These are phyloP conservation scores for Colletotrichum destructivum DNA, from an alignment of 2,329 filamentous ascomycete genomes.

Conservation along the genomic window DNA sequence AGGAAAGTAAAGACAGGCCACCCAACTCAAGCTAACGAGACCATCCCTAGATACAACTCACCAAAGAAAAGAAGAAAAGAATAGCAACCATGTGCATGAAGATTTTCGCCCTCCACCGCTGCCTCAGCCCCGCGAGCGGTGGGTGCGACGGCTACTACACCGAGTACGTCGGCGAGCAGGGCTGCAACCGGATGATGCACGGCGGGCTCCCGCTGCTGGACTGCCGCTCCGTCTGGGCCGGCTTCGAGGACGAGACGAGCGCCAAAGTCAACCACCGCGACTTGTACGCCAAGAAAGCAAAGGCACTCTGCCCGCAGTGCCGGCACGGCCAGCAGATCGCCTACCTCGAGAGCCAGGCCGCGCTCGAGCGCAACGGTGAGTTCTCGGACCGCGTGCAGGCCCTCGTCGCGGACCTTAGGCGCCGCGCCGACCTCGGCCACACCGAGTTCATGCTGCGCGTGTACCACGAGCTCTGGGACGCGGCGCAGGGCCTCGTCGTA, in stretches of 20 bases:
- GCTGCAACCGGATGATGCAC: conserved; percentile 16
- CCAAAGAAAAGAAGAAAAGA: background rate
- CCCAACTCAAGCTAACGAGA: background rate
- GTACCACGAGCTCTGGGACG: conserved; percentile 32
- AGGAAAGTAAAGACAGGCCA: background rate
- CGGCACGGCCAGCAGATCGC: background rate
- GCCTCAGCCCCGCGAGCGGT: conserved; percentile 3
- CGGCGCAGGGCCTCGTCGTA: conserved; percentile 12
- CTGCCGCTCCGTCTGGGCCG: conserved; percentile 30
- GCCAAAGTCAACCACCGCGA: conserved; percentile 19
- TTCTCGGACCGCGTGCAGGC: conserved; percentile 17
- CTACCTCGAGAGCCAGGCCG: conserved; percentile 6
- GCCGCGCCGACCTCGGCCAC: conserved; percentile 2
- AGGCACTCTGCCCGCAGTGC: conserved; percentile 18
- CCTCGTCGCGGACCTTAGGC: background rate
- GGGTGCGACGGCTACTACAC: conserved; percentile 37
- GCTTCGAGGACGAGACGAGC: conserved; percentile 28
- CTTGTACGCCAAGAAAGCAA: conserved; percentile 2
- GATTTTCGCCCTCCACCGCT: conserved; percentile 34
- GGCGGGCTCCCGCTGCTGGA: conserved; percentile 14
- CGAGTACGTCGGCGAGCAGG: conserved; percentile 16
- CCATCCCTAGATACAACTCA: background rate
- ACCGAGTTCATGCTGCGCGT: conserved; percentile 10
- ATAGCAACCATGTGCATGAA: conserved; percentile 26
- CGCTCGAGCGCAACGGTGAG: conserved; percentile 13